Base-by-base conservation (phyloP, 257 asterid genomes). In the Perilla frutescens region DNA sequence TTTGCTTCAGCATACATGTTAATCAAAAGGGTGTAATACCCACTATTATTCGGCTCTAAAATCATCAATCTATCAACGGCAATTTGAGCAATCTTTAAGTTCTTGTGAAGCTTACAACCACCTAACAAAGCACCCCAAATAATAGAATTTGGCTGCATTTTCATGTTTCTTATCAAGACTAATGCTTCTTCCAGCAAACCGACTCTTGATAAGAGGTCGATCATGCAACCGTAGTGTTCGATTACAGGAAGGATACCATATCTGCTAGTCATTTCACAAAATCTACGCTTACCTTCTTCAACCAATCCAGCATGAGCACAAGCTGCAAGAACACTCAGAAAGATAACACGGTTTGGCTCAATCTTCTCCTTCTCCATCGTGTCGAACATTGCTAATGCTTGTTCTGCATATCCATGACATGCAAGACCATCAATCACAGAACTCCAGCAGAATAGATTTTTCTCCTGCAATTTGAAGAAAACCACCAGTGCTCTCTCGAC, bases 161-260 rank as follows among this genome's bases (percentile, higher is more conserved):
- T 83, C 97, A 93, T 93, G 82, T 80, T 81, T 77, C 68, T 75
- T 71, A 90, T 87, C 78, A 90, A 65, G 40, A 65, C 82, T 5
- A 89, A 70, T n/a, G 98, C 96, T 76, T 92, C 98, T 70, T 87
- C 93, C 32, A 89, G 84, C 67, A 90, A 84, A 74, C 97, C 96
- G 15, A 89, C 92, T 77, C 84, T 85, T 65, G 90, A 80, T 48
- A 92, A 83, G 43, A 90, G 92, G 79, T 89, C 93, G 50, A 90
- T 87, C 88, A 89, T 85, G 89, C 98, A 89, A 26, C 97, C 98
- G 4, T 89, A 92, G 79, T 90, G 97, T 68, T 87, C 89, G 59
- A 87, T 84, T 79, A 80, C 88, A 26, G 96, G 96, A 77, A 66
- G 63, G 71, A 85, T 82, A 3, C 78, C 78, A 49, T 82, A 80